These are phyloP conservation scores for Pythium insidiosum DNA, from an alignment of 352 stramenopile species.

Conservation along the genomic window DNA sequence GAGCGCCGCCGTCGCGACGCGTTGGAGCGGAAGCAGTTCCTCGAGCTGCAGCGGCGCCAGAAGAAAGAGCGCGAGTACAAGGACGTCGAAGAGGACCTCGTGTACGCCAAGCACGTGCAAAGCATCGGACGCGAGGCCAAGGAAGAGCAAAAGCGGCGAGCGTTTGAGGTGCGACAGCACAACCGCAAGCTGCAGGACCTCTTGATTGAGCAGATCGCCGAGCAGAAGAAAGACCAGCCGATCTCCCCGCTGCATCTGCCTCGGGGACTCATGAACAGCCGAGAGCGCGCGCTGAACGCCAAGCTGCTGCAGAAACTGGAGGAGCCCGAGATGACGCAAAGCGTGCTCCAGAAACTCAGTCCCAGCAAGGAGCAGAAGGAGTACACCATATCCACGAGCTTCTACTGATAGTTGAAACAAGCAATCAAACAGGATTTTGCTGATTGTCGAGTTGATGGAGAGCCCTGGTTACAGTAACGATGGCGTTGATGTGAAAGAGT, in stretches of 20 bases:
- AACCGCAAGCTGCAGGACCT: slow-evolving; percentile 59
- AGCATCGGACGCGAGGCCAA: slow-evolving; percentile 29
- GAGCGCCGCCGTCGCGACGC: slow-evolving; percentile 31
- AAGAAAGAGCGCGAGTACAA: slow-evolving; percentile 50
- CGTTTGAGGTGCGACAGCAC: slow-evolving; percentile 21
- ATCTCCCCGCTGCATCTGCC: slow-evolving; percentile 46
- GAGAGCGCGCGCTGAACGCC: slow-evolving; percentile 50
- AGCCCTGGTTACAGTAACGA: no score
- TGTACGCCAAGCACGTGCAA: slow-evolving; percentile 44
- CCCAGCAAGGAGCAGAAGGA: slow-evolving; percentile 30
- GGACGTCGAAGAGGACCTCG: slow-evolving; percentile 49
- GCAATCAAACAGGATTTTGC: no score
- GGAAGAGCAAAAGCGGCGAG: slow-evolving; percentile 35
- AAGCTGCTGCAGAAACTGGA: slow-evolving; percentile 65
- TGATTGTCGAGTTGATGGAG: no score
- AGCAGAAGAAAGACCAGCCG: slow-evolving; percentile 40
- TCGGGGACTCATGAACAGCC: slow-evolving; percentile 56
- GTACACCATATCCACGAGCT: slow-evolving; percentile 39
- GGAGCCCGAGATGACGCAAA: slow-evolving; percentile 34
- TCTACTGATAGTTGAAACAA: no score
- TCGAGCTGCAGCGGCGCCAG: slow-evolving; percentile 31
- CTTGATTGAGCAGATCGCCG: slow-evolving; percentile 47
- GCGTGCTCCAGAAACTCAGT: slow-evolving; percentile 58
- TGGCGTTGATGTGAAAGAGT: no score
- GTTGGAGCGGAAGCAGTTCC: slow-evolving; percentile 45